A percentile compares a stretch with the other conserved stretches of the same genome.
phyloP scores from a whole-genome alignment of 2,329 filamentous ascomycete genomes.

The Hypoxylon rubiginosum region DNA sequence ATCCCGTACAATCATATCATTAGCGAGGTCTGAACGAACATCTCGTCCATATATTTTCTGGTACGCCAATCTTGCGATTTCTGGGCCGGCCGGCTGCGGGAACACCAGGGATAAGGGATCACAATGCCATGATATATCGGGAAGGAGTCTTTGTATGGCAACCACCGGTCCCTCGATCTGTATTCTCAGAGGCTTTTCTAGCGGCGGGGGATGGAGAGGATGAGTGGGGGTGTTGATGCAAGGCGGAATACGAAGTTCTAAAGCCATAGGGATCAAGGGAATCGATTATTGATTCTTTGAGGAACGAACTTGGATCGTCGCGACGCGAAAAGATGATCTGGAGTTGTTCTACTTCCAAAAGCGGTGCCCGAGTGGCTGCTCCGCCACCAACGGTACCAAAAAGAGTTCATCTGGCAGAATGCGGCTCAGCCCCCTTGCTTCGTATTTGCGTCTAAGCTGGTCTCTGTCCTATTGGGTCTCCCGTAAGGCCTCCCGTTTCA shows the following conservation, averaged over 20 bases:
- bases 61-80: constrained; percentile 35
- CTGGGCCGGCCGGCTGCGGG: constrained; percentile 22
- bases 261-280: constrained; percentile 2
- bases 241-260: constrained; percentile 32
- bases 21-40: constrained; percentile 2
- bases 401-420: too few relatives aligned
- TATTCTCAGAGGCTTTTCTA: constrained; percentile 32
- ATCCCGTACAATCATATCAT: constrained; percentile 25
- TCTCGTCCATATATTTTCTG: constrained; percentile 26
- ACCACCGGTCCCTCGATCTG: constrained; percentile 38
- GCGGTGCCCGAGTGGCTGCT: too few relatives aligned
- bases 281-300: neutral
- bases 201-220: constrained; percentile 24
- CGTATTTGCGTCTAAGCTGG: too few relatives aligned
- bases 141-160: constrained; percentile 37
- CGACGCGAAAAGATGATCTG: too few relatives aligned
- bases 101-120: constrained; percentile 4
- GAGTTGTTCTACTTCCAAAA: too few relatives aligned
- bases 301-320: neutral
- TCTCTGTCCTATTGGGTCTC: too few relatives aligned
- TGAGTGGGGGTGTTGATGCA: constrained; percentile 33
- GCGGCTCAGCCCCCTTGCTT: too few relatives aligned
- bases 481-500: too few relatives aligned
- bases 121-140: constrained; percentile 30
- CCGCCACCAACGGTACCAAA: too few relatives aligned